Conservation (phyloP, 306 rosid species). For the Acacia melanoxylon region DNA sequence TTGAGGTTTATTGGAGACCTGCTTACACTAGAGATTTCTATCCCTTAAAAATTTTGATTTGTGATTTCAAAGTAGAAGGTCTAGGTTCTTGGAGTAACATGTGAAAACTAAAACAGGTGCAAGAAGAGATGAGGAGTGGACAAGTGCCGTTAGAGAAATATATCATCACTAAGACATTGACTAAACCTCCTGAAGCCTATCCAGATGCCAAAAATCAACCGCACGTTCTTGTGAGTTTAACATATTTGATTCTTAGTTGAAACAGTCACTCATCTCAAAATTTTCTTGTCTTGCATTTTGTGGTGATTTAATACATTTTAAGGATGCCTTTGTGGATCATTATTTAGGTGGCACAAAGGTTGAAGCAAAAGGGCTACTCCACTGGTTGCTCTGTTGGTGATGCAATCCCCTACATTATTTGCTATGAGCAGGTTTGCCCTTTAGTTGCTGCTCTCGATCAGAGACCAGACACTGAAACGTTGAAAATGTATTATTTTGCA, state of each 20-base stretch:
- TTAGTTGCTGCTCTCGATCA: slow-evolving; percentile 26
- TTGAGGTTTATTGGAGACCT: slow-evolving; percentile 9
- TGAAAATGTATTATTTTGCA: not conserved
- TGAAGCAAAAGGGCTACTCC: slow-evolving; percentile 85
- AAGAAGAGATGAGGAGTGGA: slow-evolving; percentile 93
- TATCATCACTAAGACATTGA: slow-evolving; percentile 87
- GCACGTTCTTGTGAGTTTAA: slow-evolving; percentile 80
- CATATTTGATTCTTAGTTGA: slow-evolving; percentile 11
- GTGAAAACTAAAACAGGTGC: slow-evolving; percentile 54
- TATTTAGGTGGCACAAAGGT: slow-evolving; percentile 86
- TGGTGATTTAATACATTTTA: slow-evolving; percentile 25
- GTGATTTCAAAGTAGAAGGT: slow-evolving; percentile 2
- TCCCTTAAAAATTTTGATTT: not conserved
- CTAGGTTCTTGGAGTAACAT: slow-evolving; percentile 27
- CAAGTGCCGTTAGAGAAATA: slow-evolving; percentile 82
- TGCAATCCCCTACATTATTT: slow-evolving; percentile 86
- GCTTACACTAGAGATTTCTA: not conserved
- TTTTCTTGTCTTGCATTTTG: slow-evolving; percentile 2
- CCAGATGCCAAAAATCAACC: slow-evolving; percentile 99
- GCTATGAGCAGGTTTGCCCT: slow-evolving; percentile 84
- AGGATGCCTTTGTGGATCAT: slow-evolving; percentile 34
- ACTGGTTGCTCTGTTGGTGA: slow-evolving; percentile 90
- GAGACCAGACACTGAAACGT: slow-evolving; percentile 5
- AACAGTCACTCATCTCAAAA: not conserved
- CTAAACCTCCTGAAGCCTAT: slow-evolving; percentile 93